A percentile compares a stretch with the other conserved stretches of the same genome.
phyloP scores from a whole-genome alignment of 768 basidiomycete species.

The Leccinum fibrillosum region DNA sequence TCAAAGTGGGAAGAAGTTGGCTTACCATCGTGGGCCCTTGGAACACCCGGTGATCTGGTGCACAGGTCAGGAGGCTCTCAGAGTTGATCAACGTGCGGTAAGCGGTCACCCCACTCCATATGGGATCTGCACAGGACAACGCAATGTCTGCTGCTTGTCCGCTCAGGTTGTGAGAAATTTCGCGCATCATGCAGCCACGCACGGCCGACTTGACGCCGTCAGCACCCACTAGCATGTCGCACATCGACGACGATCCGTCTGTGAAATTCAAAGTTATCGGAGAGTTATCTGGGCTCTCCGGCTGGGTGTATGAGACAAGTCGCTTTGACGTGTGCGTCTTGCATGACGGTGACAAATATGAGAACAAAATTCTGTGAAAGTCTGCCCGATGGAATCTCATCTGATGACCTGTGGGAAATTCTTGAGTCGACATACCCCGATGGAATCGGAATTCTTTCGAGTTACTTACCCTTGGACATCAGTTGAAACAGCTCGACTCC shows the following conservation, averaged over 20 bases:
- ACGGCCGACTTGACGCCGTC: slow-evolving; percentile 62
- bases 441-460: background rate
- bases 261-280: slow-evolving; percentile 51
- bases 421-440: background rate
- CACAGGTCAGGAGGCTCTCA: slow-evolving; percentile 40
- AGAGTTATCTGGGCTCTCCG: slow-evolving; percentile 27
- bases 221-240: slow-evolving; percentile 68
- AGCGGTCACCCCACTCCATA: slow-evolving; percentile 56
- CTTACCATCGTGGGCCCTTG: slow-evolving; percentile 48
- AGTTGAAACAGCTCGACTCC: slow-evolving; percentile 55
- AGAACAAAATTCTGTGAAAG: slow-evolving; percentile 58
- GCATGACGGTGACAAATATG: slow-evolving; percentile 44
- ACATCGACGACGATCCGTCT: slow-evolving; percentile 56
- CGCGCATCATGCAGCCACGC: slow-evolving; percentile 34
- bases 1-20: background rate
- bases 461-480: slow-evolving; percentile 55
- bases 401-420: slow-evolving; percentile 40
- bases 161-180: slow-evolving; percentile 30
- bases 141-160: slow-evolving; percentile 40
- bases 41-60: slow-evolving; percentile 48
- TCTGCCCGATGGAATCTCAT: slow-evolving; percentile 63
- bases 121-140: slow-evolving; percentile 45
- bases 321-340: slow-evolving; percentile 54
- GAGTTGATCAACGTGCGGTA: slow-evolving; percentile 60
- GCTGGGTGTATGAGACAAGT: slow-evolving; percentile 53